Conservation (phyloP, 139 green algal genomes). For the Asterochloris erici region DNA sequence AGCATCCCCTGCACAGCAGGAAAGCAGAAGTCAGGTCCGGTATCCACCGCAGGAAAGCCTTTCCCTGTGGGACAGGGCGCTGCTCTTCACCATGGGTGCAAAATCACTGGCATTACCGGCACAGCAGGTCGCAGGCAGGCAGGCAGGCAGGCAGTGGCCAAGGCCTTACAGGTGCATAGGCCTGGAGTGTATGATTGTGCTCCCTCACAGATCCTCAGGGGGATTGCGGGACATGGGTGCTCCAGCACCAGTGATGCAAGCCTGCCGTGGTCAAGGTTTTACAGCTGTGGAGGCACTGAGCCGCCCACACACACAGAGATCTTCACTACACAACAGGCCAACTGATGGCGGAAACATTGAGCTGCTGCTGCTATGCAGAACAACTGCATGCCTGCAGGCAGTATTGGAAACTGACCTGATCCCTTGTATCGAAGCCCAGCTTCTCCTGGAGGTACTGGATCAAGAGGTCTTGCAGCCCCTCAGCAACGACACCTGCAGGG, state of each 20-base stretch:
- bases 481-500: constrained; percentile 22
- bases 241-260: too few species aligned
- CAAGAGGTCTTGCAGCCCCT: constrained; percentile 66
- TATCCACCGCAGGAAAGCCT: neutral
- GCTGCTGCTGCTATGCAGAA: too few species aligned
- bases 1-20: constrained; percentile 37
- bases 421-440: constrained; percentile 60
- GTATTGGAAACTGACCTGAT: constrained; percentile 37
- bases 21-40: neutral
- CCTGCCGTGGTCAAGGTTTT: too few species aligned
- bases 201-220: too few species aligned
- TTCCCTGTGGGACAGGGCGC: neutral
- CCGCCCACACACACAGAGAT: too few species aligned
- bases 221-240: too few species aligned
- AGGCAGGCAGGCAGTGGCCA: neutral
- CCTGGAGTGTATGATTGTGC: too few species aligned
- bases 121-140: neutral
- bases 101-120: neutral
- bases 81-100: neutral
- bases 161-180: too few species aligned
- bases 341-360: too few species aligned
- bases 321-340: too few species aligned
- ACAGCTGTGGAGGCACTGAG: too few species aligned
- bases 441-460: constrained; percentile 81
- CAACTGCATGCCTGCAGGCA: neutral